These are phyloP conservation scores for Nemania abortiva DNA, from an alignment of 2,329 filamentous ascomycete species.

Conservation along the genomic window DNA sequence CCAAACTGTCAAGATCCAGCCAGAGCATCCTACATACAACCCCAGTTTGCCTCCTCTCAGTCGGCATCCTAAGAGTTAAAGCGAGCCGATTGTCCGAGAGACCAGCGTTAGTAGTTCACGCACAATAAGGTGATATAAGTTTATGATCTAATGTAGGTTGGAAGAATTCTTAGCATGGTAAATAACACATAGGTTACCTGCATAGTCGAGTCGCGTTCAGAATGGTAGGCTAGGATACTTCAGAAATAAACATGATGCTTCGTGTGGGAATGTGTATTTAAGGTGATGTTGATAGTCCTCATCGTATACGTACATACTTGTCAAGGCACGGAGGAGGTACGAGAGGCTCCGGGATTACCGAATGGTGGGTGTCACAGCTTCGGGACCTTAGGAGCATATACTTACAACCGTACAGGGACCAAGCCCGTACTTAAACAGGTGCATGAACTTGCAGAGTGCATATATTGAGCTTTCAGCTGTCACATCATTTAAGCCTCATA, in stretches of 20 bases:
- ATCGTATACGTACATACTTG: background rate
- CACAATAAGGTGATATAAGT: no score
- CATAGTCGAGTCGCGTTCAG: no score
- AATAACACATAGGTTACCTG: no score
- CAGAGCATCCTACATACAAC: no score
- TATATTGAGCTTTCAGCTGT: conserved; percentile 13
- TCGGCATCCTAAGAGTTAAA: no score
- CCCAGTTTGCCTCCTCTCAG: no score
- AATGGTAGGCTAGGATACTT: no score
- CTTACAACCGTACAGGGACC: background rate
- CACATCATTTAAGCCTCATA: background rate
- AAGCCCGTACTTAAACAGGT: background rate
- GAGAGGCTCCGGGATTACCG: conserved; percentile 4
- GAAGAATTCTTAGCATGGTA: no score
- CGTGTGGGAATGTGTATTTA: background rate
- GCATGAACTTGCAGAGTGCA: conserved; percentile 30
- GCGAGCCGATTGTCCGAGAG: background rate
- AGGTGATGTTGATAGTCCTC: background rate
- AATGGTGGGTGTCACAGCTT: conserved; percentile 11
- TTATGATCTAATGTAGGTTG: no score
- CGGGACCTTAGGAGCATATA: background rate
- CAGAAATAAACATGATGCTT: no score
- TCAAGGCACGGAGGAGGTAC: background rate
- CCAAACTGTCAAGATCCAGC: no score
- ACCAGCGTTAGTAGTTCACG: background rate